Base-by-base conservation (phyloP, 768 basidiomycete genomes). In the Pulveroboletus sp. region DNA sequence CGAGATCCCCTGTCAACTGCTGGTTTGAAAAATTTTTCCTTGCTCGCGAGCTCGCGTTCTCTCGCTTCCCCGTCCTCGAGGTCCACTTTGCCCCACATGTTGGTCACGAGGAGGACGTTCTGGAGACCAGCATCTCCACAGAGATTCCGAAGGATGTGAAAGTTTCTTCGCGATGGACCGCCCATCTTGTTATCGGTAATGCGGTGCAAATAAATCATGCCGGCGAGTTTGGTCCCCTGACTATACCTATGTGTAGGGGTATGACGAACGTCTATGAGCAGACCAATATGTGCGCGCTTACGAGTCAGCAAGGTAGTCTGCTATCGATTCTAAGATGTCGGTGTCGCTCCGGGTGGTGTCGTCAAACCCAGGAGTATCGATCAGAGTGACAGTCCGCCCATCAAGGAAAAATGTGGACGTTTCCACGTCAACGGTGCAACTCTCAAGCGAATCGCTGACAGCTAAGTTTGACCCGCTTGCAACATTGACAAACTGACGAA, bases 361-460 rank as follows among this genome's bases (percentile, higher is more conserved):
- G 53, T 81, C 81, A 49, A 82, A 82, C 6, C 81, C 81, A 0
- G 81, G 81, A 0, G 81, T 83, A 54, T 83, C 82, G 40, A 83
- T 73, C 15, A 83, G 59, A 0, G 66, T 73, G 32, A 82, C 68
- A 14, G 47, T 58, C 9, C 62, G 63, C 3, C 72, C 76, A 36
- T 76, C 72, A 10, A 79, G 58, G 24, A 64, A 54, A 56, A 81
- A 78, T 0, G 75, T 64, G 8, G 68, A 53, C 0, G 76, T 65
- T 36, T 54, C 53, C 11, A 64, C 61, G 13, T 63, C 55, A 40
- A 54, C n/a, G 28, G 60, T 61, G 35, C 60, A 61, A 21, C 60
- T 63, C 39, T 60, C 61, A 11, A 61, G 61, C 13, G 60, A 63
- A 24, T 63, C 47, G 13, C 61, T 63, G 46, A 63, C 61, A 17